Conservation (phyloP, 148 eudicot genomes). For the Chenopodium album region DNA sequence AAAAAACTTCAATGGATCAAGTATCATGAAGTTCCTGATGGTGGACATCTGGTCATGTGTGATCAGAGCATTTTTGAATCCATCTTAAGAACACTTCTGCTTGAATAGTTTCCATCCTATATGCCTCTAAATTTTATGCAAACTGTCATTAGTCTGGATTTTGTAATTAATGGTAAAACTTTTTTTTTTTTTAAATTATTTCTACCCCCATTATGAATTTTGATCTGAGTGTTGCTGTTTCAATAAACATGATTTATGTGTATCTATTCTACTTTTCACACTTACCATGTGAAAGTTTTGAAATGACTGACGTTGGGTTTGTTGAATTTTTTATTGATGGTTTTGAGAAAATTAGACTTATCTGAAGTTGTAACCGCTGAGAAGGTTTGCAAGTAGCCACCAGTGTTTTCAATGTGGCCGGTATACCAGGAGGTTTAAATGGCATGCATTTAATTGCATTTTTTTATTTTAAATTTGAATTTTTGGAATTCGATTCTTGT, state of each 20-base stretch:
- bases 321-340: too few species aligned
- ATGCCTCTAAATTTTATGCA: too few species aligned
- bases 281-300: conserved; percentile 7
- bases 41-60: conserved; percentile 31
- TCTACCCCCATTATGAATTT: neutral
- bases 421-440: neutral
- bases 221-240: neutral
- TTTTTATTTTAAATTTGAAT: neutral
- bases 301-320: neutral
- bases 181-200: neutral
- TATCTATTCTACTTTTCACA: neutral
- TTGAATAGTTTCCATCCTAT: conserved; percentile 8
- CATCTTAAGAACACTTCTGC: conserved; percentile 49
- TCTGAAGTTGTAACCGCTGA: conserved; percentile 21
- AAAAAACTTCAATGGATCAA: conserved; percentile 41
- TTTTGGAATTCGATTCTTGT: neutral
- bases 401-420: conserved; percentile 3
- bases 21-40: conserved; percentile 43
- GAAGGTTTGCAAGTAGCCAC: conserved; percentile 14
- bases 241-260: neutral
- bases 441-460: neutral
- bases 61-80: conserved; percentile 40
- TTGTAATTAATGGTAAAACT: neutral
- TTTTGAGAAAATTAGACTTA: too few species aligned
- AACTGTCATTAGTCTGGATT: neutral